Conservation (phyloP, 2,329 filamentous ascomycete genomes). For the Phyllosticta ampelicida region DNA sequence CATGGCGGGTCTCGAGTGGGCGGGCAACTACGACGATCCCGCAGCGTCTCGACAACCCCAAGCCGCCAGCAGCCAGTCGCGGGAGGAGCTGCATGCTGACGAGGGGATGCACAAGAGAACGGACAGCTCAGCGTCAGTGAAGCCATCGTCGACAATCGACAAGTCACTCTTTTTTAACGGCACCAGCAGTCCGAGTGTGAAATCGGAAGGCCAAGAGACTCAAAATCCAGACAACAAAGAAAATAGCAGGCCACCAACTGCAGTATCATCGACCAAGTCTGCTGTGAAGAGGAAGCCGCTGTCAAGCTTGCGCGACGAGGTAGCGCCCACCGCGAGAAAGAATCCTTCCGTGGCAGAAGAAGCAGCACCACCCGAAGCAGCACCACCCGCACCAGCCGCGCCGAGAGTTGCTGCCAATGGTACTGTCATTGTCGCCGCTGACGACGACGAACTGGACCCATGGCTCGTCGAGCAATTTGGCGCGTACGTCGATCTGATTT, state of each 20-base stretch:
- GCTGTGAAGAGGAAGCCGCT: background rate
- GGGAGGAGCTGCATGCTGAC: background rate
- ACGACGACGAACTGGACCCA: constrained; percentile 22
- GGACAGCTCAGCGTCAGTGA: constrained; percentile 5
- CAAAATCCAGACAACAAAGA: background rate
- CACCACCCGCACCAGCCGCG: constrained; percentile 1
- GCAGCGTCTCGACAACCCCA: background rate
- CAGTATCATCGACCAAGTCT: constrained; percentile 7
- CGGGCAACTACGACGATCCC: background rate
- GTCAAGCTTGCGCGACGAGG: background rate
- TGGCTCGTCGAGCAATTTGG: constrained; percentile 32
- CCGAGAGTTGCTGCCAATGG: background rate
- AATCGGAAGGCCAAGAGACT: background rate
- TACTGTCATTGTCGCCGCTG: background rate
- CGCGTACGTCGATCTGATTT: constrained; percentile 26
- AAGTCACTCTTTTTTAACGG: constrained; percentile 13
- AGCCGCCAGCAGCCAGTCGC: background rate
- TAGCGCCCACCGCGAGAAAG: background rate
- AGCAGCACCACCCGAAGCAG: constrained; percentile 1
- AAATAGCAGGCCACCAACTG: background rate
- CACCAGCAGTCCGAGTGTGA: constrained; percentile 11
- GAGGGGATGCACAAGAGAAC: background rate
- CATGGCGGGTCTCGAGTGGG: constrained; percentile 2
- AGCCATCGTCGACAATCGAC: constrained; percentile 9
- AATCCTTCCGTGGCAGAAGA: background rate